Conservation (phyloP, 345 rosid species). For the Streptanthus diversifolius region DNA sequence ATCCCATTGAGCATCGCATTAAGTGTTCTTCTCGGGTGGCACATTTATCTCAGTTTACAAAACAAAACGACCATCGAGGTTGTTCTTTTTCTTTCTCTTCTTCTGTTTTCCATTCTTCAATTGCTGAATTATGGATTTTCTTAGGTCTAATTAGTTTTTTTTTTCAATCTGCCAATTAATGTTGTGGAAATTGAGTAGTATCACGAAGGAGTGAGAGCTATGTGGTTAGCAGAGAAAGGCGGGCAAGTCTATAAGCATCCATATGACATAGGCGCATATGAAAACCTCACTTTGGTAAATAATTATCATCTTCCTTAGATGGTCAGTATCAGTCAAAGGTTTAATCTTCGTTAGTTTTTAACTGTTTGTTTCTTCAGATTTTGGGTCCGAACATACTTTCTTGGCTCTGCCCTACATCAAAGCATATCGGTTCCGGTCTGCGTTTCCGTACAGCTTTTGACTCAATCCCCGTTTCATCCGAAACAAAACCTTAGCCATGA, state of each 20-base stretch:
- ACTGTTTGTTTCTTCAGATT: slow-evolving; percentile 45
- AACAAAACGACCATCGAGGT: slow-evolving; percentile 96
- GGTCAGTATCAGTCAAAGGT: background rate
- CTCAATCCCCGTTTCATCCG: slow-evolving; percentile 27
- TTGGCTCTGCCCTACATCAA: slow-evolving; percentile 73
- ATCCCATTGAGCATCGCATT: slow-evolving; percentile 61
- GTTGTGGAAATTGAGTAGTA: slow-evolving; percentile 45
- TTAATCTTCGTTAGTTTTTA: background rate
- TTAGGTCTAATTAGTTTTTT: background rate
- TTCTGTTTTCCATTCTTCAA: background rate
- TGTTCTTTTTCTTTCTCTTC: slow-evolving; percentile 10
- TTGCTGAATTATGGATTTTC: background rate
- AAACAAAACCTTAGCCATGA: slow-evolving; percentile 24
- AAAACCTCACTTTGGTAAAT: slow-evolving; percentile 63
- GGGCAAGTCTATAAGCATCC: slow-evolving; percentile 82
- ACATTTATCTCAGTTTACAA: slow-evolving; percentile 70
- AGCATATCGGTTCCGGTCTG: slow-evolving; percentile 71
- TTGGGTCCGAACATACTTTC: slow-evolving; percentile 69
- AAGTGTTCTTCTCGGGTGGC: slow-evolving; percentile 82
- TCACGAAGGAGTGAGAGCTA: slow-evolving; percentile 91
- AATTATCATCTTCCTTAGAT: background rate
- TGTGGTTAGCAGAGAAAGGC: slow-evolving; percentile 94
- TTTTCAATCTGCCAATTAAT: background rate
- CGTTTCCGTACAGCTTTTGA: slow-evolving; percentile 66
- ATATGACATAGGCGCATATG: slow-evolving; percentile 68